Evolutionary conservation across 805 yeast species (phyloP).

Genomic region (Starmerella bombicola): DNA sequence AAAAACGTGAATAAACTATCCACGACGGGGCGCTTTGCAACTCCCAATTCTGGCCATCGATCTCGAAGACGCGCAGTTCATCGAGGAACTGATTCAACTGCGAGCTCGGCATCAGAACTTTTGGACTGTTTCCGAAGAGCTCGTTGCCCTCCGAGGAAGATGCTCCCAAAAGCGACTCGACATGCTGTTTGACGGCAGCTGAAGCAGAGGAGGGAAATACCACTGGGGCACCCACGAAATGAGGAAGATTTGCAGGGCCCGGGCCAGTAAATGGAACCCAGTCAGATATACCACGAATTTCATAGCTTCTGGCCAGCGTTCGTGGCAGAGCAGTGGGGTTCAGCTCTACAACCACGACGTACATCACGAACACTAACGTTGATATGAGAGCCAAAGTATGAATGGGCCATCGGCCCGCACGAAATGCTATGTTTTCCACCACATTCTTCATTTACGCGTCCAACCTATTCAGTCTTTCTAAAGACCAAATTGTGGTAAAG

Average conservation of each 20-base stretch:
- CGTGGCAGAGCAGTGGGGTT: slow-evolving; percentile 24
- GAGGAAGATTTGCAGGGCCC: slow-evolving; percentile 5
- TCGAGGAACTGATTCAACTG: slow-evolving; percentile 4
- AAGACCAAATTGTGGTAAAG: too few species aligned
- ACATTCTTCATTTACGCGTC: slow-evolving; percentile 3
- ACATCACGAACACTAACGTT: slow-evolving; percentile 65
- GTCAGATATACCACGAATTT: slow-evolving; percentile 9
- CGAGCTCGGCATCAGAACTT: slow-evolving; percentile 9
- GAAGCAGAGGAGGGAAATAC: slow-evolving; percentile 11
- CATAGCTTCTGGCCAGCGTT: slow-evolving; percentile 20
- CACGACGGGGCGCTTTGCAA: slow-evolving; percentile 32
- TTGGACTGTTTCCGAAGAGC: neutral
- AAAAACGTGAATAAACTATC: slow-evolving; percentile 29
- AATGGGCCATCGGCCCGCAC: slow-evolving; percentile 72
- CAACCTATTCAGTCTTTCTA: neutral
- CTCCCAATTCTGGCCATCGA: slow-evolving; percentile 31
- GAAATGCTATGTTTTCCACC: slow-evolving; percentile 36
- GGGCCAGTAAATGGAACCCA: slow-evolving; percentile 14
- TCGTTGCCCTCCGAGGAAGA: neutral
- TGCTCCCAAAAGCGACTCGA: slow-evolving; percentile 3
- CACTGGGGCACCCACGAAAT: slow-evolving; percentile 22
- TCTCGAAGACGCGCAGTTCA: slow-evolving; percentile 11
- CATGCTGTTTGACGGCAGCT: slow-evolving; percentile 4
- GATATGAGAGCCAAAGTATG: slow-evolving; percentile 67
- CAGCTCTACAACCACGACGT: slow-evolving; percentile 45